Base-by-base conservation (phyloP, 768 basidiomycete species). In the Mycena sanguinolenta region DNA sequence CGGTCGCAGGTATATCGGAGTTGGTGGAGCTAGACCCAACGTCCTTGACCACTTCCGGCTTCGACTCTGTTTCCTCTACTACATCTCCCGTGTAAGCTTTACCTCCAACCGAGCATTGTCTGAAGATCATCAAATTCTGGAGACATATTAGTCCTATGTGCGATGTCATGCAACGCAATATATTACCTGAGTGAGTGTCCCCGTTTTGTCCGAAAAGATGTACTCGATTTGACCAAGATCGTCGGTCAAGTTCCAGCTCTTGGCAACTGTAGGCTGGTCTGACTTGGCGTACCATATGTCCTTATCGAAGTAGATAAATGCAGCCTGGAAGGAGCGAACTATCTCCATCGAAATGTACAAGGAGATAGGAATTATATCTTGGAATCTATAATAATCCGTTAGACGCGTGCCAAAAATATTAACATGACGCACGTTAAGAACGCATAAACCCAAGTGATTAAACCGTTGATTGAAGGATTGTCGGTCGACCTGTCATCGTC, bases 171-270 rank as follows among this genome's bases (percentile, higher is more conserved):
- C 21, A 25, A 61, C 19, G 17, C 32, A 12, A 76, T 84, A 76
- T 84, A 44, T 77, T 46, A 87, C 92, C 84, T 96, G 95, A 0
- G 97, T 98, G 65, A 99, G 83, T 1, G 97, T 99, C n/a, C 97
- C 97, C 0, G 97, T 99, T 83, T 99, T 99, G 84, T 99, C 97
- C 3, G 95, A 96, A 82, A 99, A 98, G 70, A 99, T 92, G 82
- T 99, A 99, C 81, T 99, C 91, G 75, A 99, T 95, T 81, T 99
- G 97, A 23, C 98, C 97, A 27, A 99, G 87, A 80, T 99, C 98
- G 80, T 99, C 98, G 9, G 97, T 95, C 74, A 99, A 78, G 76
- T 97, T 99, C 92, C 97, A 99, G 74, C 91, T 95, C 63, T 96
- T 85, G 0, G 98, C 97, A 13, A 95, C 83, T 0, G 97, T 94